Evolutionary conservation across 257 asterid species (phyloP).

Genomic region (Solanum okadae): DNA sequence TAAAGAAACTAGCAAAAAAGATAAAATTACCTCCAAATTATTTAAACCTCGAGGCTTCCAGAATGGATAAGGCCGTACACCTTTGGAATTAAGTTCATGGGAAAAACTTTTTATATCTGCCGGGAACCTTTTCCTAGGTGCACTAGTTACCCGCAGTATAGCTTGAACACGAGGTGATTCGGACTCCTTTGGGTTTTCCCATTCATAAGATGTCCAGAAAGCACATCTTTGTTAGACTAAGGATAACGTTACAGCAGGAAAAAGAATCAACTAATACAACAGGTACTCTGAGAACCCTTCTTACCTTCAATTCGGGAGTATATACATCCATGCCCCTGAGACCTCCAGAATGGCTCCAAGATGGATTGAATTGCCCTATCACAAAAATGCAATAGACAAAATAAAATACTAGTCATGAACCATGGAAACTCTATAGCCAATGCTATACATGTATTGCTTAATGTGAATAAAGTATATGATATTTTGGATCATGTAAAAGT

Average conservation of each 20-base stretch:
- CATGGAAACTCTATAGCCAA: background rate
- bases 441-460: background rate
- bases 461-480: background rate
- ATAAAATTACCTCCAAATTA: conserved; percentile 74
- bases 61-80: conserved; percentile 95
- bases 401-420: background rate
- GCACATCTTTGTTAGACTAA: background rate
- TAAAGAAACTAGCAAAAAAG: conserved; percentile 1
- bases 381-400: background rate
- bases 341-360: conserved; percentile 33
- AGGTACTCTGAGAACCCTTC: background rate
- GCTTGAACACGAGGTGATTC: conserved; percentile 99
- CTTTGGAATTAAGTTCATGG: conserved; percentile 94
- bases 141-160: conserved; percentile 96
- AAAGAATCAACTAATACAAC: background rate
- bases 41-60: conserved; percentile 92
- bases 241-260: background rate
- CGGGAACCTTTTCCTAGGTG: conserved; percentile 94
- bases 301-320: conserved; percentile 40
- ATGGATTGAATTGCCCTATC: conserved; percentile 20
- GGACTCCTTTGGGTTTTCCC: conserved; percentile 94
- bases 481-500: background rate
- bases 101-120: conserved; percentile 96
- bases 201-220: conserved; percentile 67
- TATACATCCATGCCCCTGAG: conserved; percentile 16